phyloP scores from a whole-genome alignment of 2,329 filamentous ascomycete genomes.

The Sclerotiophoma versabilis region DNA sequence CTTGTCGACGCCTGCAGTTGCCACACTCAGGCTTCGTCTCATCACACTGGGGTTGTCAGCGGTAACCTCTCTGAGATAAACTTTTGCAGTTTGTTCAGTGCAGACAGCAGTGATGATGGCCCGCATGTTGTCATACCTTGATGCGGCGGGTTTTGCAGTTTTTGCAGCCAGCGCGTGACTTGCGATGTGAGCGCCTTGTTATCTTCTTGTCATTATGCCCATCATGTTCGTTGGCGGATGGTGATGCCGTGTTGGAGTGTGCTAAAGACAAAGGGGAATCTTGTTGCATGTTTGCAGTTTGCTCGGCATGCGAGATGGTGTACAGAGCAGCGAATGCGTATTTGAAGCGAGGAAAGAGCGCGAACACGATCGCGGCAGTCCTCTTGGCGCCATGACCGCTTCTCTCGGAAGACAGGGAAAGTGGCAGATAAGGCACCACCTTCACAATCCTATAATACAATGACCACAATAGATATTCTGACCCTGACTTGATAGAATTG shows the following conservation, averaged over 20 bases:
- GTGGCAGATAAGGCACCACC: too few relatives aligned
- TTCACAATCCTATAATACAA: too few relatives aligned
- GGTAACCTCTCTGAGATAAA: background rate
- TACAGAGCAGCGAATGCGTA: constrained; percentile 4
- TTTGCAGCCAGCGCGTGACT: constrained; percentile 38
- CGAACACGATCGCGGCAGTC: constrained; percentile 10
- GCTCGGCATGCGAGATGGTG: background rate
- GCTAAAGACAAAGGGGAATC: constrained; percentile 24
- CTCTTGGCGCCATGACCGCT: background rate
- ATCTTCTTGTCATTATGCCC: constrained; percentile 21
- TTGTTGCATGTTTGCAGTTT: constrained; percentile 20
- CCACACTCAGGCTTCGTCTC: constrained; percentile 35
- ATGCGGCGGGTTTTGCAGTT: constrained; percentile 39
- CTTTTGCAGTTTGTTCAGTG: background rate
- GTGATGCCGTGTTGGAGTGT: constrained; percentile 10
- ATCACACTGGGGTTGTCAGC: constrained; percentile 33
- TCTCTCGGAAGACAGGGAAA: too few relatives aligned
- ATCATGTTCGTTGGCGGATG: constrained; percentile 12
- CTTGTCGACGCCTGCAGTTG: constrained; percentile 33
- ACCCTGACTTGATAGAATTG: too few relatives aligned
- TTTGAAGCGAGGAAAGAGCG: constrained; percentile 17
- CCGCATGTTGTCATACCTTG: constrained; percentile 26
- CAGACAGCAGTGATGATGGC: too few relatives aligned
- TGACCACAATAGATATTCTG: too few relatives aligned
- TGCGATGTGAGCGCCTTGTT: constrained; percentile 35